These are phyloP conservation scores for Arthrobotrys megalospora DNA, from an alignment of 2,329 filamentous ascomycete species.

Conservation along the genomic window DNA sequence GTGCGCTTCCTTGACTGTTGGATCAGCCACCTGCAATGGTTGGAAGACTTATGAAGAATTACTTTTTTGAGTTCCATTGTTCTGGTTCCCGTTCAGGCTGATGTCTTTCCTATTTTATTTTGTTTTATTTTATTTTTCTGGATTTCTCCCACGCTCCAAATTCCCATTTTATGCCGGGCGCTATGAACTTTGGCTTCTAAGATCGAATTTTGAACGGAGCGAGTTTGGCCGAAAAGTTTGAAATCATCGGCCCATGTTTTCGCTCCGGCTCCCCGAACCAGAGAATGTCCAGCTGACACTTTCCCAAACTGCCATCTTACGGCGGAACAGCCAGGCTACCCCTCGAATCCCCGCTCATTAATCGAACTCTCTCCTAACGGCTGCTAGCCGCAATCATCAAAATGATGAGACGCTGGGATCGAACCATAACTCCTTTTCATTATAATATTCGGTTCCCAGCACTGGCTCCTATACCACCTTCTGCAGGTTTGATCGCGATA, in stretches of 20 bases:
- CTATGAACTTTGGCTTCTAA: conserved; percentile 38
- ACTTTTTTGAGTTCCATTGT: conserved; percentile 50
- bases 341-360: conserved; percentile 30
- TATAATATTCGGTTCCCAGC: conserved; percentile 57
- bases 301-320: conserved; percentile 45
- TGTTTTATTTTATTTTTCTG: conserved; percentile 41
- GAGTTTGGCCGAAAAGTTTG: conserved; percentile 47
- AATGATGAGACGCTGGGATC: conserved; percentile 55
- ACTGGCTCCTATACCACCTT: conserved; percentile 51
- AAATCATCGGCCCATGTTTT: conserved; percentile 48
- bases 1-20: conserved; percentile 17
- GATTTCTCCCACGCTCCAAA: conserved; percentile 22
- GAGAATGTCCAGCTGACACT: conserved; percentile 58
- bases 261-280: conserved; percentile 38
- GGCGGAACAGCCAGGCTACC: conserved; percentile 39
- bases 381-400: conserved; percentile 41
- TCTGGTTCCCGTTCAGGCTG: conserved; percentile 61
- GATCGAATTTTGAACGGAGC: conserved; percentile 41
- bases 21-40: conserved; percentile 36
- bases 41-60: conserved; percentile 26
- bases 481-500: conserved; percentile 41
- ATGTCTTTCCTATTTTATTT: conserved; percentile 31
- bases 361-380: conserved; percentile 28
- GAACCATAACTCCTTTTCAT: conserved; percentile 56
- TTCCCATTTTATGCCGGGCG: conserved; percentile 45